Base-by-base conservation (phyloP, 768 basidiomycete species). In the Xerocomus potaroensis region DNA sequence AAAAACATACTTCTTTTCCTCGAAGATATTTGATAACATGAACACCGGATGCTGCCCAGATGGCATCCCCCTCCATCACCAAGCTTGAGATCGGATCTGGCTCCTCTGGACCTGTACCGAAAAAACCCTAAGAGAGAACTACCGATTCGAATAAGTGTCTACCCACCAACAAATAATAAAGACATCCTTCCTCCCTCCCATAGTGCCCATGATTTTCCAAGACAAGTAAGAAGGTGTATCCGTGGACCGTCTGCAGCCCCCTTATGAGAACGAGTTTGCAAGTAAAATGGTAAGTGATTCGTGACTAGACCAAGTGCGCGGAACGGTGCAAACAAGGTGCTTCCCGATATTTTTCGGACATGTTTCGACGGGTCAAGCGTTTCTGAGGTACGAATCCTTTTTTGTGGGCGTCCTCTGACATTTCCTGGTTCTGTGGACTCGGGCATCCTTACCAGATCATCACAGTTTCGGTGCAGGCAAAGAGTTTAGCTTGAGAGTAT, bases 181-280 rank as follows among this genome's bases (percentile, higher is more conserved):
- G 75, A 76, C 90, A 98, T 93, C 68, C 86, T 92, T 22, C 83
- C 88, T 18, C 91, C 94, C 57, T 96, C 92, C 95, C 95, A 98
- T 60, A 96, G 72, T 15, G 92, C 89, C 94, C 94, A 98, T 54
- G 88, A 80, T 48, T 73, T 80, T 6, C 95, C 94, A 8, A 97
- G 68, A 58, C 89, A 93, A 10, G 91, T 94, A 27, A 96, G 67
- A 34, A 98, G 70, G 51, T 91, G 86, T 47, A 94, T 74, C 38
- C 80, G 78, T 1, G 94, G 92, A 3, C 87, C 89, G 16, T 86
- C 85, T 1, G 88, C 79, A 18, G 90, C 81, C 21, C 90, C 90
- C 63, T 93, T 94, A 59, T 83, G 75, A 1, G 87, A 81, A 44
- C 91, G 80, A 2, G 86, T 82, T 72, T 95, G 92, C 48, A 97